A percentile compares a stretch with the other conserved stretches of the same genome.
These are phyloP conservation scores for Fusarium concolor DNA, from an alignment of 2,329 filamentous ascomycete genomes.

Conservation along the genomic window DNA sequence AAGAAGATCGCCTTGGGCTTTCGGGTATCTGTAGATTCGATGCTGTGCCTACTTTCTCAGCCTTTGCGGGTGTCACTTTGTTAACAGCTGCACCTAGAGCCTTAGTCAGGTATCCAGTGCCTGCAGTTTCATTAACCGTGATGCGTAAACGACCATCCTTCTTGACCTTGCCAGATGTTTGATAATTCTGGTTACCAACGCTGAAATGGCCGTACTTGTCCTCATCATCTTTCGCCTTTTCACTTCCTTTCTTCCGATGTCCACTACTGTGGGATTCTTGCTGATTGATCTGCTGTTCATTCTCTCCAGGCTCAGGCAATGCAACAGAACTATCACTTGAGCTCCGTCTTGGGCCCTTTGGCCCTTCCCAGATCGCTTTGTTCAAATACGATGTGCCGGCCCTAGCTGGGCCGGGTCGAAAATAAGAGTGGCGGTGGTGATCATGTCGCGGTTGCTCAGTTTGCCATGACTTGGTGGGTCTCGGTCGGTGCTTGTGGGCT, in stretches of 20 bases:
- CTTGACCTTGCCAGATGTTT: conserved; percentile 73
- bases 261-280: neutral
- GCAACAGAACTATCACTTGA: conserved; percentile 32
- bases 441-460: conserved; percentile 34
- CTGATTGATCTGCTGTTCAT: neutral
- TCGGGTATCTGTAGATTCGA: conserved; percentile 28
- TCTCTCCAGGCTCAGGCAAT: conserved; percentile 25
- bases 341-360: neutral
- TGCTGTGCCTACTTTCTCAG: conserved; percentile 1
- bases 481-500: conserved; percentile 21
- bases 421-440: conserved; percentile 12
- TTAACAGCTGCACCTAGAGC: conserved; percentile 74
- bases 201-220: conserved; percentile 57
- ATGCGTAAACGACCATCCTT: conserved; percentile 78
- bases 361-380: conserved; percentile 36
- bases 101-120: conserved; percentile 79
- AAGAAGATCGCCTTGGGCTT: conserved; percentile 45
- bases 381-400: conserved; percentile 41
- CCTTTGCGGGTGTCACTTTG: conserved; percentile 39
- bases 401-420: conserved; percentile 36
- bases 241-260: conserved; percentile 3
- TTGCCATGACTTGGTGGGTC: conserved; percentile 38
- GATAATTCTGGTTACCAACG: conserved; percentile 73
- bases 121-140: conserved; percentile 76
- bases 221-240: conserved; percentile 39